Evolutionary conservation across 176 grass and related monocot species (phyloP).

Genomic region (Puya raimondii): DNA sequence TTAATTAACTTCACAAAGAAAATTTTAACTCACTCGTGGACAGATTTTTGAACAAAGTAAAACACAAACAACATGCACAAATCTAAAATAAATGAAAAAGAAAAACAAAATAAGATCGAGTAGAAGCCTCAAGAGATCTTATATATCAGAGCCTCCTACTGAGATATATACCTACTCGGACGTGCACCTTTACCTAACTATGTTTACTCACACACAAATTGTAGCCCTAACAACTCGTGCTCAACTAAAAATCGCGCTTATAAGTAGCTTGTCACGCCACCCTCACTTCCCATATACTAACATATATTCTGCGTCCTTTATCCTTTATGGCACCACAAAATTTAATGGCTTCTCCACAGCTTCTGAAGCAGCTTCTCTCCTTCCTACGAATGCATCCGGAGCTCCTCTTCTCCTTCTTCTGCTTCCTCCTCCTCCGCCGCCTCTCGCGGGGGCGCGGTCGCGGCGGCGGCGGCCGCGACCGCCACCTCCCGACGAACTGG

Average conservation of each 20-base stretch:
- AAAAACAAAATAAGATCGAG: too few species aligned
- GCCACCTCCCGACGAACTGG: conserved; percentile 23
- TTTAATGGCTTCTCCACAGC: neutral
- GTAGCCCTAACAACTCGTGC: too few species aligned
- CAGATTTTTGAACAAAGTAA: too few species aligned
- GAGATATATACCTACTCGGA: too few species aligned
- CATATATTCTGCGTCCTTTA: neutral
- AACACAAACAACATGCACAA: too few species aligned
- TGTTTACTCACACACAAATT: too few species aligned
- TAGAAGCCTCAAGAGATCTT: too few species aligned
- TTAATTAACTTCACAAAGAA: too few species aligned
- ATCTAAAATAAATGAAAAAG: too few species aligned
- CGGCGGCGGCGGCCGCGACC: neutral
- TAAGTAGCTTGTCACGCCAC: neutral
- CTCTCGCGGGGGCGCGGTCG: neutral
- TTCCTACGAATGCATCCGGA: conserved; percentile 18
- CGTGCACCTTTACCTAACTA: too few species aligned
- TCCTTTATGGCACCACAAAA: neutral
- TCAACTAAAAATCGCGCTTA: neutral
- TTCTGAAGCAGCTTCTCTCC: conserved; percentile 22
- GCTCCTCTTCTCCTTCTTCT: conserved; percentile 28
- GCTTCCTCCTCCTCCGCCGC: conserved; percentile 31
- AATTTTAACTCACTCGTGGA: too few species aligned
- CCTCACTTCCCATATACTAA: neutral
- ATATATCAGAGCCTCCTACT: too few species aligned